Conservation (phyloP, 2,329 filamentous ascomycete genomes). For the Ceratocystis cubensis region DNA sequence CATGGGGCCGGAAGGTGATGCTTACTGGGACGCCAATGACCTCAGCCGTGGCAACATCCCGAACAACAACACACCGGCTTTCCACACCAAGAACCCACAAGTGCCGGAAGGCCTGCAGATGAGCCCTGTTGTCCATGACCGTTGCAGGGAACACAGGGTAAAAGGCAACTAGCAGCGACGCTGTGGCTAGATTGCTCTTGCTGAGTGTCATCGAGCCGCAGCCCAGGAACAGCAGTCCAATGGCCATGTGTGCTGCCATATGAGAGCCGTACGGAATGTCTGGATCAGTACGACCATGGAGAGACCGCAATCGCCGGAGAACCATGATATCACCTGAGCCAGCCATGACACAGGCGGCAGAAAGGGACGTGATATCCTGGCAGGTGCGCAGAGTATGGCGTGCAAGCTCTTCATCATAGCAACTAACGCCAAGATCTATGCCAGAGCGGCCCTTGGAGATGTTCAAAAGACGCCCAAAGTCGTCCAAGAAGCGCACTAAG, state of each 20-base stretch:
- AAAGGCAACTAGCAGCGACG: constrained; percentile 75
- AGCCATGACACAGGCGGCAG: constrained; percentile 82
- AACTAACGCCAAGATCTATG: constrained; percentile 27
- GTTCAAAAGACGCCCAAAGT: constrained; percentile 66
- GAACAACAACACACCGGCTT: constrained; percentile 72
- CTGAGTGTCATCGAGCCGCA: constrained; percentile 88
- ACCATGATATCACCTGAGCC: constrained; percentile 82
- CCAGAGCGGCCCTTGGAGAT: constrained; percentile 32
- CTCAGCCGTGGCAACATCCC: constrained; percentile 72
- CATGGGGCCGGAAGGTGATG: constrained; percentile 42
- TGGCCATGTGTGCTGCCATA: constrained; percentile 80
- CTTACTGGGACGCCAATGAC: constrained; percentile 62
- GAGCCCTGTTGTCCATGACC: constrained; percentile 86
- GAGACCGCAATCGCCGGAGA: constrained; percentile 69
- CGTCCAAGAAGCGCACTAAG: constrained; percentile 70
- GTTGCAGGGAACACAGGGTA: constrained; percentile 84
- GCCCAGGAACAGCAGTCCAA: constrained; percentile 80
- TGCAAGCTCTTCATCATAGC: constrained; percentile 75
- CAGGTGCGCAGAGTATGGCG: constrained; percentile 79
- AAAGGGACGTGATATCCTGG: constrained; percentile 73
- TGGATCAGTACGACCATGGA: constrained; percentile 74
- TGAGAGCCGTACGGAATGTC: constrained; percentile 89
- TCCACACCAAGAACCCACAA: constrained; percentile 94
- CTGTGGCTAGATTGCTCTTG: constrained; percentile 75
- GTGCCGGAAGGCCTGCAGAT: constrained; percentile 91